phyloP scores from a whole-genome alignment of 2,329 filamentous ascomycete genomes.

The Ophiosphaerella korrae region DNA sequence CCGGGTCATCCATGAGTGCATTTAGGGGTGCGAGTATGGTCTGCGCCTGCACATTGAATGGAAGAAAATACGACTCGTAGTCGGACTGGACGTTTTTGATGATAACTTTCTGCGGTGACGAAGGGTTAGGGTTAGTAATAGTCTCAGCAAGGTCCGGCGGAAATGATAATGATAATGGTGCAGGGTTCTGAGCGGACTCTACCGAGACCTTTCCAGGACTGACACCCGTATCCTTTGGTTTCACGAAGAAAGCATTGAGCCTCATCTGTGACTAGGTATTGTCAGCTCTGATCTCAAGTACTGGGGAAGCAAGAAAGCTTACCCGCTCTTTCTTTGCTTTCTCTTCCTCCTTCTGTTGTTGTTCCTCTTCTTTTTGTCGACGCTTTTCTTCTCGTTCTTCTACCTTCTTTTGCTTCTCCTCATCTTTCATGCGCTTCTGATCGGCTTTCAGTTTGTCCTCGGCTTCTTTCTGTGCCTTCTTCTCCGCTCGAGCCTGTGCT shows the following conservation, averaged over 20 bases:
- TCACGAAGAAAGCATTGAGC: conserved; percentile 53
- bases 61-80: conserved; percentile 70
- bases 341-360: conserved; percentile 51
- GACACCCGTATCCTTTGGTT: conserved; percentile 45
- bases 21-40: conserved; percentile 69
- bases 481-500: conserved; percentile 43
- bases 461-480: conserved; percentile 42
- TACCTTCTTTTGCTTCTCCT: conserved; percentile 43
- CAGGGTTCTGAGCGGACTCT: conserved; percentile 41
- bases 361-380: conserved; percentile 52
- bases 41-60: conserved; percentile 78
- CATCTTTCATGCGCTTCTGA: conserved; percentile 42
- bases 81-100: conserved; percentile 46
- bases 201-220: conserved; percentile 31
- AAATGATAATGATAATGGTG: conserved; percentile 34
- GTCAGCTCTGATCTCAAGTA: background rate
- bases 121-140: conserved; percentile 34
- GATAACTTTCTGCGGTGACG: conserved; percentile 42
- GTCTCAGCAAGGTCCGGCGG: conserved; percentile 22
- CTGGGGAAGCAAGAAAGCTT: conserved; percentile 20
- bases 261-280: conserved; percentile 45
- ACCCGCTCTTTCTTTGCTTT: conserved; percentile 48
- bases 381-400: conserved; percentile 49
- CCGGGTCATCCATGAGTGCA: conserved; percentile 34
- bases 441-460: conserved; percentile 45